Base-by-base conservation (phyloP, 2,329 filamentous ascomycete genomes). In the Aureobasidium sp. region DNA sequence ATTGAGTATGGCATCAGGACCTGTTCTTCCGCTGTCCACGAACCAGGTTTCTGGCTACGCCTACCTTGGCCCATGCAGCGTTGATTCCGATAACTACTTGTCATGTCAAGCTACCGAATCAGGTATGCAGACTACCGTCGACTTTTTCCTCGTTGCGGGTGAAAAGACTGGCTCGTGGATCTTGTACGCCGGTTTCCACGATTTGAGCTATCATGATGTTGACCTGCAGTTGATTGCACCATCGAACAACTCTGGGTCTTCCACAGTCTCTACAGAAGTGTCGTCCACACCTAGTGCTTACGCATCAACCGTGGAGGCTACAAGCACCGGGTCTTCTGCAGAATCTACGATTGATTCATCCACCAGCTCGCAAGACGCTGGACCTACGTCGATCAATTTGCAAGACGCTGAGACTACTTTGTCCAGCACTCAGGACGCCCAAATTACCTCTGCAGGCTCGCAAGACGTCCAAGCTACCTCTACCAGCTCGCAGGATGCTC, bases 161-260 rank as follows among this genome's bases (percentile, higher is more conserved):
- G 55, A 58, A 9, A 47, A 20, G 41, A 5, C 42, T 36, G 31
- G 31, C 12, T 58, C 55, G 0, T 58, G 55, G 55, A 27, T 58
- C 17, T 39, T 58, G 41, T 58, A 58, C 34, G 55, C 55, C 3
- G 55, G 55, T 22, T 58, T 47, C 42, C 44, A 58, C n/a, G 42
- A 47, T 48, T 15, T 15, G 4, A 29, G 7, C 8, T 14, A 48
- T 27, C 55, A 11, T 9, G 31, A 58, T 37, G 55, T 58, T 29
- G 31, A 47, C 20, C 15, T 58, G 31, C 55, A 58, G 11, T 8
- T 58, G 17, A 22, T 58, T 14, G 41, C 41, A 22, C 29, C 53
- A 3, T 5, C 27, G 6, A 12, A 27, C 1, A 7, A 27, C 2
- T 22, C 53, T 34, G 27, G 29, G 25, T 36, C 53, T 36, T 34